Evolutionary conservation across 1,139 yeast species (phyloP), one percentile per base, ranked within the genome.

Genomic region (Saccharomyces hybrid): DNA sequence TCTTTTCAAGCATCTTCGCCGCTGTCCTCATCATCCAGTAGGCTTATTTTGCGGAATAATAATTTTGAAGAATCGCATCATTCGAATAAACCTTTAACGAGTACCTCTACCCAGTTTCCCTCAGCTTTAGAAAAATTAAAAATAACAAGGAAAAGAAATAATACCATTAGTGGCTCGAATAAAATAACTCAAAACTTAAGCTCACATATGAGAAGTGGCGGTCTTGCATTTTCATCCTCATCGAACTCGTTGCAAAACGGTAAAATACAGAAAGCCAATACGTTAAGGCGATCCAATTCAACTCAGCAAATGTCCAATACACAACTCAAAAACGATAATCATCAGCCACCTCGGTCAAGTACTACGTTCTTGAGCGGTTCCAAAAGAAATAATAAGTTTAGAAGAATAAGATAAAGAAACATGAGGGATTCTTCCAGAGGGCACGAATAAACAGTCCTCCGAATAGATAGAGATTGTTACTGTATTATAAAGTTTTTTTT

Each of bases 51-150:
- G 11, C 44, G 8, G 8, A 38, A 38, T 2, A 30, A n/a, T 14
- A 11, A n/a, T 2, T 20, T 26, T 7, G 41, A 49, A 9, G 49
- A 26, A 9, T 11, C 9, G 9, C 14, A 5, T 13, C 26, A 28
- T 34, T 27, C 28, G 3, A 44, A 34, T 8, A 26, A 20, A 4
- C 42, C 51, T 16, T 13, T 49, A 5, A 16, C 46, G 5, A 47
- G 31, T 25, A 34, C 54, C 5, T 44, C 53, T 1, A 38, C 52
- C 9, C 56, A 57, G 27, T 59, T 63, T 23, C 67, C 67, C n/a
- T 51, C 52, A 6, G 60, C 65, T 3, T 55, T 63, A 26, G 61
- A 62, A 23, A 62, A 58, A 47, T 48, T 63, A 23, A 56, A 59
- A 48, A 56, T 63, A 7, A 55, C 55, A 6, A 63, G 44, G 8